Conservation (phyloP, 768 basidiomycete genomes). For the Suillus bovinus region DNA sequence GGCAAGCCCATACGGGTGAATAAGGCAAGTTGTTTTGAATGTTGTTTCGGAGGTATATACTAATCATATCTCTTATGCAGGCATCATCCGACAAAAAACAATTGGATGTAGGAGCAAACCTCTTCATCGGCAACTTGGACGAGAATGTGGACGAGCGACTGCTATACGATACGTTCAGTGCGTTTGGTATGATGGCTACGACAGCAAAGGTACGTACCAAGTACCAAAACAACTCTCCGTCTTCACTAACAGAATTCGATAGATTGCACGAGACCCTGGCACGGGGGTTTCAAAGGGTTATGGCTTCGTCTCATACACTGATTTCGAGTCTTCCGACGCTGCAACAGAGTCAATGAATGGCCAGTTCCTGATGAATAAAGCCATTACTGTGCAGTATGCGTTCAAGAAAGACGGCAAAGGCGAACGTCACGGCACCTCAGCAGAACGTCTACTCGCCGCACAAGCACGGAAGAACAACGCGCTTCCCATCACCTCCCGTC, state of each 20-base stretch:
- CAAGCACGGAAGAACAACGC: slow-evolving; percentile 97
- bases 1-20: slow-evolving; percentile 99
- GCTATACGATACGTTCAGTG: slow-evolving; percentile 93
- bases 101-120: slow-evolving; percentile 95
- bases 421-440: slow-evolving; percentile 93
- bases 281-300: slow-evolving; percentile 92
- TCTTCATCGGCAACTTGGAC: slow-evolving; percentile 95
- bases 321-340: slow-evolving; percentile 96
- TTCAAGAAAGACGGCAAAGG: slow-evolving; percentile 99
- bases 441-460: slow-evolving; percentile 93
- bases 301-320: slow-evolving; percentile 95
- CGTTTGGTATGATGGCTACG: slow-evolving; percentile 91
- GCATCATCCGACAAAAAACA: slow-evolving; percentile 98
- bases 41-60: neutral
- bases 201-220: slow-evolving; percentile 70
- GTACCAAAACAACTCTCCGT: neutral
- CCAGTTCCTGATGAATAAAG: slow-evolving; percentile 98
- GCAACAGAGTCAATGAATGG: slow-evolving; percentile 97
- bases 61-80: slow-evolving; percentile 39
- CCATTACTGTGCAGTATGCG: slow-evolving; percentile 95
- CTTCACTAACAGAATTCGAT: slow-evolving; percentile 6
- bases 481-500: slow-evolving; percentile 73
- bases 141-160: slow-evolving; percentile 93
- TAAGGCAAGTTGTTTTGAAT: slow-evolving; percentile 65
- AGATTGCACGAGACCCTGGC: slow-evolving; percentile 91